These are phyloP conservation scores for Rhamnella rubrinervis DNA, from an alignment of 331 rosid species.

Conservation along the genomic window DNA sequence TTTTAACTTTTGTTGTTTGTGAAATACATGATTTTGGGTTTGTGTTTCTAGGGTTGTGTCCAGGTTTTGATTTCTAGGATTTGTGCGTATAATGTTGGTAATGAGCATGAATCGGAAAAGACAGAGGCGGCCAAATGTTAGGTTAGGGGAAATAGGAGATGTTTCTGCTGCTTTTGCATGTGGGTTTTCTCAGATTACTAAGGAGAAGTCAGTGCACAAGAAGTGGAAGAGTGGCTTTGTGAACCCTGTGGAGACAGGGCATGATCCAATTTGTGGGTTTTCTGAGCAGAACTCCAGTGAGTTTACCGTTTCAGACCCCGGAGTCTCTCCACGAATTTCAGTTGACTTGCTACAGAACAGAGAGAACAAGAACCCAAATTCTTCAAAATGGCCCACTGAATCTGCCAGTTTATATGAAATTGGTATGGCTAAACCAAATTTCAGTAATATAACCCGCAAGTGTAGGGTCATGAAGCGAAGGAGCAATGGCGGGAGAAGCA, in stretches of 20 bases:
- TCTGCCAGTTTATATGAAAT: conserved; percentile 8
- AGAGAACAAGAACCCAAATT: conserved; percentile 42
- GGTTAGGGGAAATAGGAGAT: conserved; percentile 46
- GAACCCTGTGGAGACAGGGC: conserved; percentile 7
- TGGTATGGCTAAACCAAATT: conserved; percentile 20
- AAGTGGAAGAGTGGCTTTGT: conserved; percentile 28
- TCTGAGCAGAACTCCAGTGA: conserved; percentile 14
- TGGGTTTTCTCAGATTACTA: conserved; percentile 24
- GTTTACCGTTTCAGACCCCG: conserved; percentile 22
- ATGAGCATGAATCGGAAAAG: conserved; percentile 34
- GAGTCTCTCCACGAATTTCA: conserved; percentile 25
- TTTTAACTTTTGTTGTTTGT: background rate
- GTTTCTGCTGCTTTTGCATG: conserved; percentile 43
- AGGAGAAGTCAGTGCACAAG: conserved; percentile 23
- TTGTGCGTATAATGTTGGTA: conserved; percentile 28
- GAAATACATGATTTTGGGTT: conserved; percentile 8
- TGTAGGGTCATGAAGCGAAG: conserved; percentile 40
- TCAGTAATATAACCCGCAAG: conserved; percentile 32
- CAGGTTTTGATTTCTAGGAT: conserved; percentile 13
- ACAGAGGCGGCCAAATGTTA: conserved; percentile 44
- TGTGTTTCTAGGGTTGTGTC: conserved; percentile 8
- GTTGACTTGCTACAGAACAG: conserved; percentile 33
- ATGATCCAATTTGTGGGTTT: conserved; percentile 16
- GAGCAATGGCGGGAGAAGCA: conserved; percentile 11
- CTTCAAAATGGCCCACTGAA: conserved; percentile 21